These are phyloP conservation scores for Herpetomonas tarakana DNA, from an alignment of 208 protist species.

Conservation along the genomic window DNA sequence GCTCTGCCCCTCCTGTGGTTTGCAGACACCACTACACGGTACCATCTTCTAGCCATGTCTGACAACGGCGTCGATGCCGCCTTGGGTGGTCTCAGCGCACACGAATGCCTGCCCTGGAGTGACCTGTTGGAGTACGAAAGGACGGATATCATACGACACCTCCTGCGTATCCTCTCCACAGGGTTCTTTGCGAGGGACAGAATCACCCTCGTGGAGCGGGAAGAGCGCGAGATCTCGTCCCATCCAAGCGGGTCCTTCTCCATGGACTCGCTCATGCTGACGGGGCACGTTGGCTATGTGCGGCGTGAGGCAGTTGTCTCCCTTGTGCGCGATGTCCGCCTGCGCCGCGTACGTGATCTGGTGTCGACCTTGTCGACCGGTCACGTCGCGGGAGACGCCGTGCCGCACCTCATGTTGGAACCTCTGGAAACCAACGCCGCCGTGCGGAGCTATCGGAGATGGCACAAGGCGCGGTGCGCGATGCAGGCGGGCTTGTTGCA, in stretches of 20 bases:
- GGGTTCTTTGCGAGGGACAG: conserved; percentile 24
- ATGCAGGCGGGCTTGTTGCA: conserved; percentile 70
- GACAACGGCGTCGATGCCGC: too few relatives aligned
- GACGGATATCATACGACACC: conserved; percentile 2
- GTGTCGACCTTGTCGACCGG: conserved; percentile 52
- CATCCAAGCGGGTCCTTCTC: neutral
- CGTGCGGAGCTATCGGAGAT: conserved; percentile 42
- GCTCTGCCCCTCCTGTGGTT: neutral
- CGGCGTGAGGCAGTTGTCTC: conserved; percentile 61
- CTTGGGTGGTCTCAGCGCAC: neutral
- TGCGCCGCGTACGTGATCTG: conserved; percentile 62
- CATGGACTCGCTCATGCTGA: conserved; percentile 44
- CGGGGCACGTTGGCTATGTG: conserved; percentile 56
- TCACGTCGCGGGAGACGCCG: conserved; percentile 47
- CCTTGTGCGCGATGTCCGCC: conserved; percentile 64
- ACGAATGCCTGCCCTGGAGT: neutral
- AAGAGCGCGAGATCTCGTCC: conserved; percentile 25
- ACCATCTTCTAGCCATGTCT: too few relatives aligned
- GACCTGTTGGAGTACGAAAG: neutral
- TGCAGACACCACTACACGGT: too few relatives aligned
- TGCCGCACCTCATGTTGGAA: conserved; percentile 54
- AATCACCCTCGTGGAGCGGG: conserved; percentile 24
- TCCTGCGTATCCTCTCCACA: conserved; percentile 19
- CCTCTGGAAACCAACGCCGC: conserved; percentile 52
- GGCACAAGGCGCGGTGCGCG: conserved; percentile 59